Conservation (phyloP, 495 filamentous ascomycete species). For the Zalerion maritima region DNA sequence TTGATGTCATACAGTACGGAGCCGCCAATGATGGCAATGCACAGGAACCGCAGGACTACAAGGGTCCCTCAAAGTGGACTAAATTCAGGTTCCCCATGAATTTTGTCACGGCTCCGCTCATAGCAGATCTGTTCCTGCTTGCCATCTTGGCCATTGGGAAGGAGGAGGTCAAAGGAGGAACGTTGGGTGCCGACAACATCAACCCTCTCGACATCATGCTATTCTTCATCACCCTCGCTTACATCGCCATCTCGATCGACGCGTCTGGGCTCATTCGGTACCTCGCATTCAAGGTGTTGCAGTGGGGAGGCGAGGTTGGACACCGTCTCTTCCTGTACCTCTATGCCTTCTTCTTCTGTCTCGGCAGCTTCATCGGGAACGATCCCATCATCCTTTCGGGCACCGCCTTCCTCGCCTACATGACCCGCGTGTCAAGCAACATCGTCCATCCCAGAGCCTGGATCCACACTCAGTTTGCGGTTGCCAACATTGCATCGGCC, state of each 20-base stretch:
- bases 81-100: conserved; percentile 43
- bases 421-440: conserved; percentile 55
- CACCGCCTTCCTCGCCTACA: conserved; percentile 55
- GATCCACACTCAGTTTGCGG: conserved; percentile 53
- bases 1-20: conserved; percentile 4
- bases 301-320: conserved; percentile 43
- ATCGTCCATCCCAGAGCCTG: conserved; percentile 50
- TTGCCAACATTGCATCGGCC: conserved; percentile 53
- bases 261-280: conserved; percentile 51
- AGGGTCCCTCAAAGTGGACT: conserved; percentile 20
- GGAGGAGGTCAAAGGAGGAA: conserved; percentile 46
- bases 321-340: conserved; percentile 52
- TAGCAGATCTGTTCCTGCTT: conserved; percentile 50
- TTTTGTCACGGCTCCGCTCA: conserved; percentile 48
- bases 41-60: too few species aligned
- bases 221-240: conserved; percentile 56
- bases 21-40: too few species aligned
- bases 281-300: conserved; percentile 52
- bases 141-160: conserved; percentile 47
- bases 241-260: conserved; percentile 61
- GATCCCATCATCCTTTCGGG: conserved; percentile 57
- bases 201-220: conserved; percentile 48
- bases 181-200: conserved; percentile 43
- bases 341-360: conserved; percentile 49
- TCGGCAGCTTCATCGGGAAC: conserved; percentile 54